phyloP scores from a whole-genome alignment of 768 basidiomycete species.

The Pholiota molesta region DNA sequence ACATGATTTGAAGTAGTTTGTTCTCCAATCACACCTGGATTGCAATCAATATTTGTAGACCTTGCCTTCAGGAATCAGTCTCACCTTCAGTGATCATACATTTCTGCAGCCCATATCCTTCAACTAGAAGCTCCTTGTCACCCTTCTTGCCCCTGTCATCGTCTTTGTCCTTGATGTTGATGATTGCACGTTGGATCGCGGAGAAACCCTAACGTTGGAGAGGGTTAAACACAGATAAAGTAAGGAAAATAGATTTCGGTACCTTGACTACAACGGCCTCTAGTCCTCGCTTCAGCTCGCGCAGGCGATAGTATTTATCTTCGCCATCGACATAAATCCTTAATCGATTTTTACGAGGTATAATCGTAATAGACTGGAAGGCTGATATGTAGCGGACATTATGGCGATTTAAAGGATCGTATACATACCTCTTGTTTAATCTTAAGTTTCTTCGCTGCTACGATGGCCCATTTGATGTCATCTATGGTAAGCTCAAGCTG shows the following conservation, averaged over 20 bases:
- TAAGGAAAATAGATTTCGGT: constrained; percentile 5
- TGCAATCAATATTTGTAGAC: neutral
- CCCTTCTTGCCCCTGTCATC: constrained; percentile 79
- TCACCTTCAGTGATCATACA: constrained; percentile 97
- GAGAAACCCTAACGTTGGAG: constrained; percentile 67
- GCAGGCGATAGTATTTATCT: constrained; percentile 82
- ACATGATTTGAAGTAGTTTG: constrained; percentile 96
- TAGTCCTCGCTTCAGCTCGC: constrained; percentile 84
- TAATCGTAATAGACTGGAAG: constrained; percentile 70
- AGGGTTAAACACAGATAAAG: neutral
- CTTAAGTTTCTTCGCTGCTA: constrained; percentile 86
- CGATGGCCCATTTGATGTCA: constrained; percentile 91
- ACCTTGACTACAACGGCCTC: constrained; percentile 92
- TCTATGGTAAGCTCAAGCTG: constrained; percentile 93
- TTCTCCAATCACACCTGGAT: constrained; percentile 87
- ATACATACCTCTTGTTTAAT: constrained; percentile 77
- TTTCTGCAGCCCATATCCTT: constrained; percentile 95
- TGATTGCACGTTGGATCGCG: constrained; percentile 89
- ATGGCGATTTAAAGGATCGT: neutral
- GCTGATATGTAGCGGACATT: constrained; percentile 8
- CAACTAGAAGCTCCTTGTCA: constrained; percentile 91
- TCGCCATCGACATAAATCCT: constrained; percentile 78
- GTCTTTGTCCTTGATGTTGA: constrained; percentile 92
- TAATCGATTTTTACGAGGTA: constrained; percentile 73
- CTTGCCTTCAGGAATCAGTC: constrained; percentile 14